These are phyloP conservation scores for Thyridium curvatum DNA, from an alignment of 2,329 filamentous ascomycete species.

Conservation along the genomic window DNA sequence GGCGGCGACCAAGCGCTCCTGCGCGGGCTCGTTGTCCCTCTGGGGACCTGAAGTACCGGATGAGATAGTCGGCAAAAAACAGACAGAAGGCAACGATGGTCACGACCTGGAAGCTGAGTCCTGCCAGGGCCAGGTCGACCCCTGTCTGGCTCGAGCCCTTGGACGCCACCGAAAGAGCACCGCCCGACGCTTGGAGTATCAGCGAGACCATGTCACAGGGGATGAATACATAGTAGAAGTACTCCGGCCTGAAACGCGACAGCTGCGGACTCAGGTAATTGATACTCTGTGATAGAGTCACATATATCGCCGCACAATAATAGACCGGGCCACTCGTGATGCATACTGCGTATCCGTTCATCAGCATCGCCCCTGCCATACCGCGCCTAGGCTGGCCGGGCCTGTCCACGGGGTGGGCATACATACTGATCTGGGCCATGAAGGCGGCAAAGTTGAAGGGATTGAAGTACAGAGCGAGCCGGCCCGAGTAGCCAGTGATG, in stretches of 20 bases:
- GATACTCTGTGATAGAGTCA: slow-evolving; percentile 37
- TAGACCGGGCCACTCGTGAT: slow-evolving; percentile 48
- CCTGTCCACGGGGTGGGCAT: not conserved
- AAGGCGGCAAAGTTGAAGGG: slow-evolving; percentile 52
- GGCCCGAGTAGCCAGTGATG: slow-evolving; percentile 54
- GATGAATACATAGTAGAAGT: slow-evolving; percentile 31
- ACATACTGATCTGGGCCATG: slow-evolving; percentile 53
- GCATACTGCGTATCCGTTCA: slow-evolving; percentile 32
- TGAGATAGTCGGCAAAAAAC: slow-evolving; percentile 35
- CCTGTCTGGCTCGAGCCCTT: slow-evolving; percentile 30
- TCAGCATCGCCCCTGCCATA: not conserved
- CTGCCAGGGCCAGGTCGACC: slow-evolving; percentile 42
- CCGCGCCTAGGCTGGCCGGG: not conserved
- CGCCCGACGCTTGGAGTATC: slow-evolving; percentile 43
- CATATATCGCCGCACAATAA: slow-evolving; percentile 57
- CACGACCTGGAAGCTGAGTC: slow-evolving; percentile 44
- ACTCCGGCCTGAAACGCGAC: slow-evolving; percentile 21
- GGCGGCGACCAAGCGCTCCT: slow-evolving; percentile 13
- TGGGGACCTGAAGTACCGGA: slow-evolving; percentile 17
- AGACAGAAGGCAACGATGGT: slow-evolving; percentile 37
- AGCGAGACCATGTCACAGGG: slow-evolving; percentile 45
- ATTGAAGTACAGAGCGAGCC: slow-evolving; percentile 48
- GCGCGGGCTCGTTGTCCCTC: not conserved
- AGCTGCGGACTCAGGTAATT: slow-evolving; percentile 17
- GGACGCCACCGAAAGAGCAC: slow-evolving; percentile 31